phyloP scores from a whole-genome alignment of 2,329 filamentous ascomycete species.

The Zymoseptoria crescenta region DNA sequence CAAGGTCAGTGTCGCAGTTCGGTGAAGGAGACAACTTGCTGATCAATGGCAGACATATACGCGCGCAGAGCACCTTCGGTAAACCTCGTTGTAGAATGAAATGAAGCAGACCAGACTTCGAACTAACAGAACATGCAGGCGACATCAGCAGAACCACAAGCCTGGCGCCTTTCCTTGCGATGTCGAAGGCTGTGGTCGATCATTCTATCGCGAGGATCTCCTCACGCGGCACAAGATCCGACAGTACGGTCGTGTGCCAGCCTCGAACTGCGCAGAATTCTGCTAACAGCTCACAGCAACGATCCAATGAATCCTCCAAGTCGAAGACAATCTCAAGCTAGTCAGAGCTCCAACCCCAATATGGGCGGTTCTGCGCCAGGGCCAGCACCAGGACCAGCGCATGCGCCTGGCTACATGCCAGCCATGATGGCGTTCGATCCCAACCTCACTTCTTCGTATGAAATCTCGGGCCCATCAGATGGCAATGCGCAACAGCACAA shows the following conservation, averaged over 20 bases:
- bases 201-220: constrained; percentile 39
- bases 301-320: constrained; percentile 18
- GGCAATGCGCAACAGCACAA: constrained; percentile 5
- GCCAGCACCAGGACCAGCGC: constrained; percentile 1
- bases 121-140: constrained; percentile 24
- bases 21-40: neutral
- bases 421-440: neutral
- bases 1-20: constrained; percentile 30
- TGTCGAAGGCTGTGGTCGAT: constrained; percentile 34
- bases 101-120: neutral
- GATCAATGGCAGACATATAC: constrained; percentile 35
- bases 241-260: constrained; percentile 32
- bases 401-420: neutral
- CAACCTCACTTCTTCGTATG: constrained; percentile 1
- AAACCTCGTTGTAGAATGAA: constrained; percentile 1
- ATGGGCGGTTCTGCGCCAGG: neutral
- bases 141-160: constrained; percentile 42
- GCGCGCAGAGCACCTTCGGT: constrained; percentile 41
- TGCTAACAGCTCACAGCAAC: constrained; percentile 10
- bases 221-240: constrained; percentile 38
- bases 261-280: neutral
- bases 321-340: constrained; percentile 18
- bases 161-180: constrained; percentile 36
- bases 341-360: constrained; percentile 13
- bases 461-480: constrained; percentile 1